Base-by-base conservation (phyloP, 768 basidiomycete genomes). In the Leccinellum rugosiceps region DNA sequence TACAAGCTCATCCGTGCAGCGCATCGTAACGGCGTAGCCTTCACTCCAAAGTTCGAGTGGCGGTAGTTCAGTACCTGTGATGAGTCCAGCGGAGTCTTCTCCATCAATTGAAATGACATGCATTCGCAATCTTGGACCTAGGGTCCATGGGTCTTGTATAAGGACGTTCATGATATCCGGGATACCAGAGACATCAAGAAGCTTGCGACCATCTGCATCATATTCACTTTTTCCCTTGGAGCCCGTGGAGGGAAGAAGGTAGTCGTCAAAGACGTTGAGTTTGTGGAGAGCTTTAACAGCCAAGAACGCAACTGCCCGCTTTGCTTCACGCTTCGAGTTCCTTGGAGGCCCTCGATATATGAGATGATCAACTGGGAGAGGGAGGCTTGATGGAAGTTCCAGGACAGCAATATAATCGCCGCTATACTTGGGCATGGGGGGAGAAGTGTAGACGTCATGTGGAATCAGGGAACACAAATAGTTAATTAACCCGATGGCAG, bases 401-500 rank as follows among this genome's bases (percentile, higher is more conserved):
- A 95, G 72, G 1, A 78, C 78, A 6, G 76, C 72, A 32, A 76
- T 68, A 55, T 86, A 92, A 38, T 84, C 81, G 8, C 85, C 87
- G 0, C 70, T 72, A 67, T 83, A 94, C 53, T 75, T 78, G 0
- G 92, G 90, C 23, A 77, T 72, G 52, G 82, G 82, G 0, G 75
- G 66, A 0, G 80, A 77, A 0, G 89, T 92, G 68, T 84, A 94
- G 21, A 72, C 65, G 70, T 94, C 91, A 52, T 80, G 80, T 38
- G 85, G 89, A 52, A 91, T 87, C 23, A 91, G 77, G 17, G 88
- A 79, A 68, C 92, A 94, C n/a, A 93, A 80, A 53, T 86, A 81
- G 64, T 82, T 81, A 55, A 96, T 78, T 32, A 94, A 75, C 19
- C 79, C 78, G 51, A 93, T 81, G 3, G 90, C 81, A 53, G 84